Base-by-base conservation (phyloP, 192 early-diverging fungal genomes). In the Mycoemilia scoparia region DNA sequence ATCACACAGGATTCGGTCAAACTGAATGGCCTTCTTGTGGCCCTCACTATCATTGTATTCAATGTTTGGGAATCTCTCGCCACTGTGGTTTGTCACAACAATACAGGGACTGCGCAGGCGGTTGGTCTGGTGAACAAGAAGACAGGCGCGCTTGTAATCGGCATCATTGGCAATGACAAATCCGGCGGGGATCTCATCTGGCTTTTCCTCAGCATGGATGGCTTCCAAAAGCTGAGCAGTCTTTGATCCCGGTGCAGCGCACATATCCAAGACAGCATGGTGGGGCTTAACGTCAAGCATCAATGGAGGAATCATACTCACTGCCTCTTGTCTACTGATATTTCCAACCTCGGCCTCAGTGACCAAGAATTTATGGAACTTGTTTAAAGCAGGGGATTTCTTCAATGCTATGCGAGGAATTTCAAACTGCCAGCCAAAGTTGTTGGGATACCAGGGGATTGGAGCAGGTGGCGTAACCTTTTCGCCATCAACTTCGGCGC, bases 321-420 rank as follows among this genome's bases (percentile, higher is more conserved):
- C 91, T 3, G 78, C 82, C 43, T 96, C 91, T 62, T 99, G 95
- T 27, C 91, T 69, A 51, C 76, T 84, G 34, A 96, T 80, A 57
- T 99, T 96, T 34, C 95, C 95, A 1, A 84, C 74, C 64, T 95
- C 91, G n/a, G 90, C 95, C 48, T 99, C 95, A 2, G 91, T 70
- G 30, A 92, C 86, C 32, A 99, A 63, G 60, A 96, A 99, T 39
- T 77, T 59, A 40, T 98, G 90, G 55, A 98, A 96, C 30, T 74
- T 69, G 30, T 63, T 52, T 41, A 85, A 70, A 39, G 70, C 79
- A 13, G 71, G 65, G 9, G 74, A 70, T 52, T 81, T 84, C 42
- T 81, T 71, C 39, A 98, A 63, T 23, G 70, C 65, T 10, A 58
- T 66, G 17, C 87, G 73, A 8, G 82, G 60, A n/a, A 73, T 70